Evolutionary conservation across 805 yeast genomes (phyloP).

Genomic region (Zygoascus tannicola): DNA sequence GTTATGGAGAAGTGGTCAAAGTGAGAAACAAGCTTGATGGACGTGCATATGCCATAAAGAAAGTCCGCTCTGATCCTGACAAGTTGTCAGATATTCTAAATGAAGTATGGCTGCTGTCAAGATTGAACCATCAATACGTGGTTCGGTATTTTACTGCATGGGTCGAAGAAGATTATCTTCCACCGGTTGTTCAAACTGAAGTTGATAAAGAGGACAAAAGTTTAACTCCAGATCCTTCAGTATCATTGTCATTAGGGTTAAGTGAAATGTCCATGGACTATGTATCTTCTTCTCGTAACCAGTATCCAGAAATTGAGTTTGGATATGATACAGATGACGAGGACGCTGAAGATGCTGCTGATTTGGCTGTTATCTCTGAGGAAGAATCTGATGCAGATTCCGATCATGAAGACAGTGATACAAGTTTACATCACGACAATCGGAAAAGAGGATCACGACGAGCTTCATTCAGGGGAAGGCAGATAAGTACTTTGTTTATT

Average conservation of each 20-base stretch:
- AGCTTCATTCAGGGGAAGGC: neutral
- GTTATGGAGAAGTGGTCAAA: constrained; percentile 97
- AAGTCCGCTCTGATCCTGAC: constrained; percentile 73
- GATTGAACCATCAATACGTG: constrained; percentile 90
- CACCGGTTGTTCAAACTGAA: constrained; percentile 25
- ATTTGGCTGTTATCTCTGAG: neutral
- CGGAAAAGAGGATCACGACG: constrained; percentile 6
- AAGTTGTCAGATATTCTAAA: constrained; percentile 72
- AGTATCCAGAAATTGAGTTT: constrained; percentile 21
- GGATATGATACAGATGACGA: constrained; percentile 17
- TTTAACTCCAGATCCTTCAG: constrained; percentile 8
- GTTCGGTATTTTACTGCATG: constrained; percentile 96
- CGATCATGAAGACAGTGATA: constrained; percentile 5
- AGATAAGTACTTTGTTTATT: constrained; percentile 66
- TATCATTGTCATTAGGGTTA: constrained; percentile 19
- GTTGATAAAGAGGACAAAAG: constrained; percentile 15
- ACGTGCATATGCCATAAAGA: constrained; percentile 87
- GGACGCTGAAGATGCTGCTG: constrained; percentile 3
- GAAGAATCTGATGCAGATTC: neutral
- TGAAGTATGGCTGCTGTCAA: constrained; percentile 85
- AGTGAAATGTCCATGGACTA: constrained; percentile 6
- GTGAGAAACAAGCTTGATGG: constrained; percentile 92
- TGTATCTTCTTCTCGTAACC: constrained; percentile 19
- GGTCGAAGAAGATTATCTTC: constrained; percentile 62
- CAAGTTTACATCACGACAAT: neutral